Percentiles rank a stretch among this genome's conserved stretches.
phyloP scores from a whole-genome alignment of 2,329 filamentous ascomycete genomes.

The Paraconiothyrium brasiliense region DNA sequence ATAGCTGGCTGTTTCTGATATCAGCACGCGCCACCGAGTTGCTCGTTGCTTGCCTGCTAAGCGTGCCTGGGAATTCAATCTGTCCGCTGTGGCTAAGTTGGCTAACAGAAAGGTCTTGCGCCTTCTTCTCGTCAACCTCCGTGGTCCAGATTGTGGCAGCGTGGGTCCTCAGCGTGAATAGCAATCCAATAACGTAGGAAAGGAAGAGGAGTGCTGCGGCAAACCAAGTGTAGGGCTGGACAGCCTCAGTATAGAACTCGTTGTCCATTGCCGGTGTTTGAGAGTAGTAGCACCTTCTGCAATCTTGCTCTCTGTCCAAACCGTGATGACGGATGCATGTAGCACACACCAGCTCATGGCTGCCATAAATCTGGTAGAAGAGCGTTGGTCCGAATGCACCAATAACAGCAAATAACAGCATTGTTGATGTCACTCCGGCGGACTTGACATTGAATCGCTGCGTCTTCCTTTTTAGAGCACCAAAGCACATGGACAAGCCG shows the following conservation, averaged over 20 bases:
- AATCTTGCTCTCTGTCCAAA: constrained; percentile 70
- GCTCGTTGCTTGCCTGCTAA: constrained; percentile 42
- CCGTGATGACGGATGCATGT: constrained; percentile 63
- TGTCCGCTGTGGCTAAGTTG: constrained; percentile 44
- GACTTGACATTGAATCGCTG: constrained; percentile 98
- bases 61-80: constrained; percentile 40
- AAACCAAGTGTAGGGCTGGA: constrained; percentile 92
- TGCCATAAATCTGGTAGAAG: constrained; percentile 99
- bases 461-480: constrained; percentile 96
- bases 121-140: constrained; percentile 67
- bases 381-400: constrained; percentile 94
- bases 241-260: constrained; percentile 87
- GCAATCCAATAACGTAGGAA: constrained; percentile 90
- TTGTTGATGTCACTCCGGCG: constrained; percentile 95
- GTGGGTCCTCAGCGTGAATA: constrained; percentile 95
- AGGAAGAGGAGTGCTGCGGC: constrained; percentile 86
- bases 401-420: constrained; percentile 95
- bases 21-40: constrained; percentile 58
- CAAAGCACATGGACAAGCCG: constrained; percentile 97
- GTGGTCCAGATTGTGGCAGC: constrained; percentile 97
- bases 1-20: constrained; percentile 86
- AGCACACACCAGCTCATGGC: constrained; percentile 90
- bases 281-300: constrained; percentile 91
- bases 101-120: constrained; percentile 49
- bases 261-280: constrained; percentile 86